Evolutionary conservation across 1,284 basidiomycete species (phyloP).

Genomic region (Cutaneotrichosporon spelunceum): DNA sequence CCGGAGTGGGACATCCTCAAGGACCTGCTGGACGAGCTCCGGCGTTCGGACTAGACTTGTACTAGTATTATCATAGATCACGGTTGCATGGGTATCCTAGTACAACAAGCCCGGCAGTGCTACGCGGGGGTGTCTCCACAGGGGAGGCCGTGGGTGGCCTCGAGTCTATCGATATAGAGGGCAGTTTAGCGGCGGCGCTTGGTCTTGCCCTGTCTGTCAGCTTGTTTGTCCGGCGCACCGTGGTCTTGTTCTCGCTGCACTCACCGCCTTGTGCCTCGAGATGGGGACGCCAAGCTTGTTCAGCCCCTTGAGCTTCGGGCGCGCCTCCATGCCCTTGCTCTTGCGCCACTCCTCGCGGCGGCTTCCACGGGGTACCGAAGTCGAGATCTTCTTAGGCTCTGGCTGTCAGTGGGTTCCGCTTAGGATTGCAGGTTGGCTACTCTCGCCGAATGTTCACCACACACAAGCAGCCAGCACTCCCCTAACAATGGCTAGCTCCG

Average conservation of each 20-base stretch:
- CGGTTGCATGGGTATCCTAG: constrained; percentile 21
- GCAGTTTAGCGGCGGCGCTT: constrained; percentile 27
- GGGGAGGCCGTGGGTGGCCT: not conserved
- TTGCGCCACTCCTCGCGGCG: constrained; percentile 50
- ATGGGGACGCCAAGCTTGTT: constrained; percentile 36
- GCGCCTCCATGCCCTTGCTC: constrained; percentile 46
- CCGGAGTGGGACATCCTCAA: constrained; percentile 72
- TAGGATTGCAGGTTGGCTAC: too few relatives aligned
- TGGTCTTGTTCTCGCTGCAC: not conserved
- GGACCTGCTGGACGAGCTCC: constrained; percentile 55
- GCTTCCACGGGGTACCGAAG: constrained; percentile 44
- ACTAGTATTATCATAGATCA: constrained; percentile 7
- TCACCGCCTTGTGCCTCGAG: constrained; percentile 35
- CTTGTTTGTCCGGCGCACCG: not conserved
- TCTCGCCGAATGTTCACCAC: too few relatives aligned
- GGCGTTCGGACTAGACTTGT: constrained; percentile 28
- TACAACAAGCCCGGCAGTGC: constrained; percentile 15
- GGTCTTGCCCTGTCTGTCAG: constrained; percentile 29
- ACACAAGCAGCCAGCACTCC: too few relatives aligned
- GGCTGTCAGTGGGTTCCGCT: too few relatives aligned
- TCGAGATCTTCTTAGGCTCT: constrained; percentile 47
- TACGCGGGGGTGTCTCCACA: not conserved
- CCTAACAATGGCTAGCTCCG: not conserved
- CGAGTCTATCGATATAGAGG: not conserved
- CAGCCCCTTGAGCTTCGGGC: constrained; percentile 39